phyloP scores from a whole-genome alignment of 768 basidiomycete genomes.

The Strobilomyces dryophilus region DNA sequence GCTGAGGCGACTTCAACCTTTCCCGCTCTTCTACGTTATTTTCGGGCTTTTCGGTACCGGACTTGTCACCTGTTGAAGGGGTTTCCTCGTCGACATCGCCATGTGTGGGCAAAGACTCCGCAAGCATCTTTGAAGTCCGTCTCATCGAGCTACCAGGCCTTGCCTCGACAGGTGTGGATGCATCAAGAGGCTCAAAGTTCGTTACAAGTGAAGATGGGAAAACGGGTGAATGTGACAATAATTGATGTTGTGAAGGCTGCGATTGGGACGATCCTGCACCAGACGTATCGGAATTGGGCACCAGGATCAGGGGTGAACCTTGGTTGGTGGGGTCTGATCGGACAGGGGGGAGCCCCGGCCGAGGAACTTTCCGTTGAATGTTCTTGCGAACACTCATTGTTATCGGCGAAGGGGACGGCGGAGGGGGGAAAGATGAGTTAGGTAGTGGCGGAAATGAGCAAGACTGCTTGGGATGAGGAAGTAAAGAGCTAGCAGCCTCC shows the following conservation, averaged over 20 bases:
- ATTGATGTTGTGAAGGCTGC: constrained; percentile 26
- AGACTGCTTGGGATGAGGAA: constrained; percentile 1
- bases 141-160: neutral
- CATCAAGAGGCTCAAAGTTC: constrained; percentile 17
- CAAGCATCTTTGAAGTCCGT: constrained; percentile 3
- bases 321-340: constrained; percentile 25
- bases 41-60: neutral
- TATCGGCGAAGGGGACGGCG: constrained; percentile 2
- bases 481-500: neutral
- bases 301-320: constrained; percentile 44
- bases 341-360: constrained; percentile 35
- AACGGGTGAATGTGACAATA: constrained; percentile 3
- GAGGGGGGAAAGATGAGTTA: constrained; percentile 11
- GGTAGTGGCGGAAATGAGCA: constrained; percentile 12
- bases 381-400: constrained; percentile 18
- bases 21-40: neutral
- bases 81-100: neutral
- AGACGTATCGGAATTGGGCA: constrained; percentile 55
- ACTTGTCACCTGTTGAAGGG: neutral
- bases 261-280: constrained; percentile 34
- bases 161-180: constrained; percentile 18
- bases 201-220: constrained; percentile 18
- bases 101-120: neutral
- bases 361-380: constrained; percentile 45
- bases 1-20: neutral